These are phyloP conservation scores for Tuber brumale DNA, from an alignment of 495 filamentous ascomycete species.

Conservation along the genomic window DNA sequence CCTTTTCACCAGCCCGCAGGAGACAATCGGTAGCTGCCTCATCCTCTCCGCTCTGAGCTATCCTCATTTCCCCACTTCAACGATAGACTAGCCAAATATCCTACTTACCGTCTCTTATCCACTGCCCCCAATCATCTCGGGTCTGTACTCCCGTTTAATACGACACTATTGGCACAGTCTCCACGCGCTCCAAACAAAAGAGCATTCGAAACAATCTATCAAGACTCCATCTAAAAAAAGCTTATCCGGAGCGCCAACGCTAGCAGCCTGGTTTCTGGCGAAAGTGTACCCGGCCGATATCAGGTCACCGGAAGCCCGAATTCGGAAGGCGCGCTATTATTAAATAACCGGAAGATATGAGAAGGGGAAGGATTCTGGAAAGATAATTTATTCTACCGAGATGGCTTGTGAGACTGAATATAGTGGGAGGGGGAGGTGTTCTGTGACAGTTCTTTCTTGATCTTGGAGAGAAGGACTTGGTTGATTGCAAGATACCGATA, in stretches of 20 bases:
- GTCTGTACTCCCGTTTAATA: too few species aligned
- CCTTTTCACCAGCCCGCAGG: not conserved
- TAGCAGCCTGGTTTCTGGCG: not conserved
- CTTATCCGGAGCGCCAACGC: not conserved
- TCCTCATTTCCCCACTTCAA: not conserved
- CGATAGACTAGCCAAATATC: not conserved
- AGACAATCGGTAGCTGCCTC: not conserved
- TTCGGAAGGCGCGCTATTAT: not conserved
- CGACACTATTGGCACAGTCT: too few species aligned
- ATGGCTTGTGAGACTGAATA: not conserved
- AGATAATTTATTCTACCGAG: not conserved
- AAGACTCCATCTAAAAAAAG: not conserved
- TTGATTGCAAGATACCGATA: not conserved
- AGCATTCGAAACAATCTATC: too few species aligned
- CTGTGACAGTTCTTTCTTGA: not conserved
- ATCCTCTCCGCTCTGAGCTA: not conserved
- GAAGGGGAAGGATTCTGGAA: not conserved
- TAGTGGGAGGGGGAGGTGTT: not conserved
- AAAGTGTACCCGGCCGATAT: not conserved
- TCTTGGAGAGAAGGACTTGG: not conserved
- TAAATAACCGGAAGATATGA: not conserved
- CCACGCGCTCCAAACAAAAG: too few species aligned
- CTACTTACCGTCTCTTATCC: not conserved
- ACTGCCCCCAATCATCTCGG: too few species aligned
- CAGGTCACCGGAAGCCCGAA: not conserved